A percentile compares a stretch with the other conserved stretches of the same genome.
Conservation (phyloP, 2,329 filamentous ascomycete genomes). For the Calonectria naviculata region DNA sequence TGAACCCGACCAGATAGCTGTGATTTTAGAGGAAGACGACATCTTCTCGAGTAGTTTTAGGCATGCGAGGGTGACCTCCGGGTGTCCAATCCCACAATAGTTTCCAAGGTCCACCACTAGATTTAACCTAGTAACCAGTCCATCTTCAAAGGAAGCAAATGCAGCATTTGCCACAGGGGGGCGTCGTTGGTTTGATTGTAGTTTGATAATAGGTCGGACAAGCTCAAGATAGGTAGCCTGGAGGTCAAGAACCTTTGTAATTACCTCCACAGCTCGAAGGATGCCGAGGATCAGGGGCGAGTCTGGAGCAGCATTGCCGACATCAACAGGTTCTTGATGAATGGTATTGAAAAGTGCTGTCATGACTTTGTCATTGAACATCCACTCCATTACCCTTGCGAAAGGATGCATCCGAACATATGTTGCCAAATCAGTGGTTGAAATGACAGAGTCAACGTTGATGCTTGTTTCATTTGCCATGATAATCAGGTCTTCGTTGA, state of each 20-base stretch:
- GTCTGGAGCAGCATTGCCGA: constrained; percentile 78
- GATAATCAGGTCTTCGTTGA: constrained; percentile 93
- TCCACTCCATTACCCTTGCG: constrained; percentile 95
- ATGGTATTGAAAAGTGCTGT: constrained; percentile 81
- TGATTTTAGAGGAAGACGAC: constrained; percentile 84
- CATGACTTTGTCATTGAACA: constrained; percentile 93
- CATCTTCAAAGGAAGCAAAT: constrained; percentile 92
- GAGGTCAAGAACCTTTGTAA: constrained; percentile 84
- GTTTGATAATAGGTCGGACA: constrained; percentile 81
- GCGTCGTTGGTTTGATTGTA: constrained; percentile 68
- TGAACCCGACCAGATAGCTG: constrained; percentile 73
- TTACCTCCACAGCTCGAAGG: constrained; percentile 83
- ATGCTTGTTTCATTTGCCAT: constrained; percentile 84
- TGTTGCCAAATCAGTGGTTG: constrained; percentile 76
- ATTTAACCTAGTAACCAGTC: constrained; percentile 81
- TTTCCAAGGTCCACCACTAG: constrained; percentile 86
- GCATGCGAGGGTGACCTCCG: constrained; percentile 82
- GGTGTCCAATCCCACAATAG: constrained; percentile 87
- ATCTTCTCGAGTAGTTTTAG: constrained; percentile 87
- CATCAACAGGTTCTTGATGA: constrained; percentile 78
- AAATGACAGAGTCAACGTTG: constrained; percentile 79
- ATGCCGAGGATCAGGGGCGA: constrained; percentile 86
- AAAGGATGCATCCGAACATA: constrained; percentile 95
- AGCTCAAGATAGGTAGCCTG: constrained; percentile 94
- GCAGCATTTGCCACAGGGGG: constrained; percentile 74